phyloP scores from a whole-genome alignment of 2,329 filamentous ascomycete species.

The Stagonosporopsis cucurbitacearum region DNA sequence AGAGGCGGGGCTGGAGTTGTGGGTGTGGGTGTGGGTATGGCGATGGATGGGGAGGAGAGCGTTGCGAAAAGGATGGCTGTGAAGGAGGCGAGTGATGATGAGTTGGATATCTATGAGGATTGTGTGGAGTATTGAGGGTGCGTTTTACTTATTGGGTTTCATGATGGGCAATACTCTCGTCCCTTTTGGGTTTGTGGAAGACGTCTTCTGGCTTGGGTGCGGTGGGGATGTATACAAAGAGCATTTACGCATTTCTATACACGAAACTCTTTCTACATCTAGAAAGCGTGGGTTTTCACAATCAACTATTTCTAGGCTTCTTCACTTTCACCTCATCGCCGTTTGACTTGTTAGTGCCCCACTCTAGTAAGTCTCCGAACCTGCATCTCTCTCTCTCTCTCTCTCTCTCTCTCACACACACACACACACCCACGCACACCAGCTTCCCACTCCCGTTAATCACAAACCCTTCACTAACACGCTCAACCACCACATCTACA shows the following conservation, averaged over 20 bases:
- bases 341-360: too few species aligned
- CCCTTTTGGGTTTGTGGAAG: too few species aligned
- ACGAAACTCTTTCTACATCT: neutral
- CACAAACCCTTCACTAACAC: neutral
- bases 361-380: neutral
- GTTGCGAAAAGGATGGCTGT: neutral
- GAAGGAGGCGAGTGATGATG: neutral
- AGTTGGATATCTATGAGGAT: slow-evolving; percentile 9
- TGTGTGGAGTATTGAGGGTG: slow-evolving; percentile 1
- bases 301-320: neutral
- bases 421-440: too few species aligned
- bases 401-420: too few species aligned
- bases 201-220: neutral
- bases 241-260: neutral
- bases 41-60: neutral
- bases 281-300: neutral
- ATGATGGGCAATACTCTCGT: too few species aligned
- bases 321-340: neutral
- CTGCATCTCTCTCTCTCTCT: neutral
- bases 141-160: too few species aligned
- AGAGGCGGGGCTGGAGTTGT: neutral
- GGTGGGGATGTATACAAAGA: neutral
- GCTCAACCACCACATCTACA: neutral
- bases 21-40: neutral
- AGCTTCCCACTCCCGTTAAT: neutral